Evolutionary conservation across 2,329 filamentous ascomycete genomes (phyloP).

Genomic region (Curvularia verruculosa): DNA sequence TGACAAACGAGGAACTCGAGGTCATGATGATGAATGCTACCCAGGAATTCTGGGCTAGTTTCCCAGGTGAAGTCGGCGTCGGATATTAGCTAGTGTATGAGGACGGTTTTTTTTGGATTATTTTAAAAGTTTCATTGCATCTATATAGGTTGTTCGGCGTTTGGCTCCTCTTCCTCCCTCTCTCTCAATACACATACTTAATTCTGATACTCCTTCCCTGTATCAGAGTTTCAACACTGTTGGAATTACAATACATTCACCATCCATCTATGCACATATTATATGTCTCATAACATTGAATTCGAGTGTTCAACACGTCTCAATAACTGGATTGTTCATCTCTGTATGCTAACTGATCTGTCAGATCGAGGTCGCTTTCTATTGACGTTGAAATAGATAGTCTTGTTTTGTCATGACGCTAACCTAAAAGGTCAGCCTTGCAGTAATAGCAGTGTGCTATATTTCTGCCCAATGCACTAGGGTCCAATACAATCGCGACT

Average conservation of each 20-base stretch:
- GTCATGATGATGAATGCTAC: constrained; percentile 49
- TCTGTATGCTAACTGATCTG: too few relatives aligned
- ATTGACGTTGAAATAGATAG: too few relatives aligned
- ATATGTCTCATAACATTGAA: background rate
- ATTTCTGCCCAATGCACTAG: background rate
- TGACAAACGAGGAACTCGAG: constrained; percentile 46
- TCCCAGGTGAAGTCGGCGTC: constrained; percentile 48
- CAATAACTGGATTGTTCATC: background rate
- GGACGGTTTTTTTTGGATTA: background rate
- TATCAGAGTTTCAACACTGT: background rate
- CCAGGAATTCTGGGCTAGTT: constrained; percentile 50
- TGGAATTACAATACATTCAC: background rate
- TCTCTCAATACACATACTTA: background rate
- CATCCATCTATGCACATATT: background rate
- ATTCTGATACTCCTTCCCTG: background rate
- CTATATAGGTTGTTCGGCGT: background rate
- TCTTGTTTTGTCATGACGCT: background rate
- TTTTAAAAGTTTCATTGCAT: background rate
- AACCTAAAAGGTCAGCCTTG: background rate
- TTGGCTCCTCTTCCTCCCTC: background rate
- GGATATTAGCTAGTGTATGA: constrained; percentile 21
- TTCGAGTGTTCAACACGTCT: background rate
- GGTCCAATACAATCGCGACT: background rate
- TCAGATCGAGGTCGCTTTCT: too few relatives aligned
- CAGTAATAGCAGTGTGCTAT: background rate